Conservation (phyloP, 495 filamentous ascomycete species). For the Lasiosphaeria miniovina region DNA sequence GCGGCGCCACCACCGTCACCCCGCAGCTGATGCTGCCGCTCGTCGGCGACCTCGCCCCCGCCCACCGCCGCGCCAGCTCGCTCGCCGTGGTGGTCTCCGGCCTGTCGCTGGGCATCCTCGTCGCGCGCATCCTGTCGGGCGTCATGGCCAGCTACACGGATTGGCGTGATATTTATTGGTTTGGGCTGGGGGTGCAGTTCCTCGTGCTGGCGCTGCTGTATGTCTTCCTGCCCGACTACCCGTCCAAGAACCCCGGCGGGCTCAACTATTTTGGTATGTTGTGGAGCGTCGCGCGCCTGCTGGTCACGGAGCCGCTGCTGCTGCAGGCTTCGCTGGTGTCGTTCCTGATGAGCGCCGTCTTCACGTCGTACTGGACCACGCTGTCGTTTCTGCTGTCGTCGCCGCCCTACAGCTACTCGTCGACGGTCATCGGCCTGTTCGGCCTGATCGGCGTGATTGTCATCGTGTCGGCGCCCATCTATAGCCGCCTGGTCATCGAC, state of each 20-base stretch:
- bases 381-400: constrained; percentile 73
- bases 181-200: constrained; percentile 70
- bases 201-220: constrained; percentile 65
- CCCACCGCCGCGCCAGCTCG: constrained; percentile 64
- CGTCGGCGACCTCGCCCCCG: constrained; percentile 76
- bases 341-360: constrained; percentile 40
- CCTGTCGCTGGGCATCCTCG: constrained; percentile 70
- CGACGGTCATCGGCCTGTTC: constrained; percentile 71
- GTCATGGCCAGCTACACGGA: constrained; percentile 65
- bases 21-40: constrained; percentile 84
- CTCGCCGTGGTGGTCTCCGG: constrained; percentile 72
- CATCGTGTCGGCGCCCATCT: constrained; percentile 64
- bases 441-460: constrained; percentile 70
- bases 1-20: constrained; percentile 74
- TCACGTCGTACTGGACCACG: constrained; percentile 70
- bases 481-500: constrained; percentile 68
- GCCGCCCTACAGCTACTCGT: constrained; percentile 64
- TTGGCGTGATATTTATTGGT: constrained; percentile 81
- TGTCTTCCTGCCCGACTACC: constrained; percentile 79
- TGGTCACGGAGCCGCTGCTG: constrained; percentile 62
- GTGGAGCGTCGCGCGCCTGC: constrained; percentile 57
- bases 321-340: constrained; percentile 52
- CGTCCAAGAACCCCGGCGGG: constrained; percentile 62
- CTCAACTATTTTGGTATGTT: constrained; percentile 67
- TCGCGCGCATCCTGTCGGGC: constrained; percentile 74